phyloP scores from a whole-genome alignment of 2,329 filamentous ascomycete genomes.

The Paramyrothecium roridum region DNA sequence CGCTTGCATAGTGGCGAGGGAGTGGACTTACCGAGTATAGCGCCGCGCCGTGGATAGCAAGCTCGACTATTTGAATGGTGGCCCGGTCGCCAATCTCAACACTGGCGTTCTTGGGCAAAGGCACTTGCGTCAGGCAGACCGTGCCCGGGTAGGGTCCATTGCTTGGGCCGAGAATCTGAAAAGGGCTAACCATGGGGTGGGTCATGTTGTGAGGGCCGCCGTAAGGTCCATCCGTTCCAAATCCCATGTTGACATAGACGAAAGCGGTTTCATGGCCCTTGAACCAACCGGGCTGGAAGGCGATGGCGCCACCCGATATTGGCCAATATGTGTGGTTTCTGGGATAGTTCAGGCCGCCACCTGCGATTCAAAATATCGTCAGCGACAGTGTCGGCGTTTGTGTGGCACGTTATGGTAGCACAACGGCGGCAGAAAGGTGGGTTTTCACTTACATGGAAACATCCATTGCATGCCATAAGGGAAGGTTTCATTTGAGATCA shows the following conservation, averaged over 20 bases:
- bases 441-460: constrained; percentile 74
- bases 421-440: neutral
- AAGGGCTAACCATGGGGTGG: constrained; percentile 72
- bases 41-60: constrained; percentile 77
- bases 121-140: constrained; percentile 86
- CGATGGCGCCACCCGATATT: constrained; percentile 77
- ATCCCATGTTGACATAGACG: constrained; percentile 88
- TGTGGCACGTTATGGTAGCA: too few relatives aligned
- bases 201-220: constrained; percentile 81
- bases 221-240: constrained; percentile 65
- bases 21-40: constrained; percentile 67
- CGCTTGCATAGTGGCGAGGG: neutral
- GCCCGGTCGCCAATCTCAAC: constrained; percentile 82
- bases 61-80: constrained; percentile 85
- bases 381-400: too few relatives aligned
- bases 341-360: constrained; percentile 76
- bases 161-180: constrained; percentile 78
- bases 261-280: constrained; percentile 78
- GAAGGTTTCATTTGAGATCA: constrained; percentile 72
- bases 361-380: constrained; percentile 39
- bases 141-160: constrained; percentile 85
- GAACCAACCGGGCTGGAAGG: constrained; percentile 95
- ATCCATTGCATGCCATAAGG: constrained; percentile 95
- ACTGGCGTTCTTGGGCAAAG: constrained; percentile 68
- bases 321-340: constrained; percentile 92